phyloP scores from a whole-genome alignment of 805 yeast genomes.

The Danielia reshetovae region DNA sequence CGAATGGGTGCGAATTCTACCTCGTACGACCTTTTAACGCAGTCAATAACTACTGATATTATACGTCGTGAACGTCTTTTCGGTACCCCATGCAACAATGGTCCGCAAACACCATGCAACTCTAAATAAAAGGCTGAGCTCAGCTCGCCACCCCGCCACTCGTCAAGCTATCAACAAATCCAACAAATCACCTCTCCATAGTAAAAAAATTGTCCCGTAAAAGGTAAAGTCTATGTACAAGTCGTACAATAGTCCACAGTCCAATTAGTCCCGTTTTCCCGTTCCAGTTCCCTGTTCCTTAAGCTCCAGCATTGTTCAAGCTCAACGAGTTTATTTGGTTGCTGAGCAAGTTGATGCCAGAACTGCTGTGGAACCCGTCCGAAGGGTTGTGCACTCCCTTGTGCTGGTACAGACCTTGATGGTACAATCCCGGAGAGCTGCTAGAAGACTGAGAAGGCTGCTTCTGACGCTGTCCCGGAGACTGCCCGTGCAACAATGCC shows the following conservation, averaged over 20 bases:
- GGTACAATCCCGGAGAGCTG: conserved; percentile 15
- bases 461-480: conserved; percentile 9
- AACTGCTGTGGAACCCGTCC: background rate
- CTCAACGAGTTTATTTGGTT: conserved; percentile 30
- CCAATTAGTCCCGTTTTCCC: too few species aligned
- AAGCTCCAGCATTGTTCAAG: conserved; percentile 10
- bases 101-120: background rate
- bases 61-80: background rate
- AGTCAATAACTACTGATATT: too few species aligned
- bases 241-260: too few species aligned
- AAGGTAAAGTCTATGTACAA: too few species aligned
- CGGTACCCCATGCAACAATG: background rate
- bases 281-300: too few species aligned
- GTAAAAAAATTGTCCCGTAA: too few species aligned
- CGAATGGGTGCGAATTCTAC: too few species aligned
- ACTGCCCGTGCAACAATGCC: conserved; percentile 16
- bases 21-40: too few species aligned
- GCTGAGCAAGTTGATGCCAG: conserved; percentile 13
- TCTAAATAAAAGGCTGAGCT: background rate
- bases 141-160: background rate
- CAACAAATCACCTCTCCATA: too few species aligned
- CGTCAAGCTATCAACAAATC: background rate
- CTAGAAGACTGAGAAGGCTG: conserved; percentile 12
- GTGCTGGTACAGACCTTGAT: conserved; percentile 7
- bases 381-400: conserved; percentile 5